Conservation (phyloP, 1,139 yeast genomes). For the Candida sp. region DNA sequence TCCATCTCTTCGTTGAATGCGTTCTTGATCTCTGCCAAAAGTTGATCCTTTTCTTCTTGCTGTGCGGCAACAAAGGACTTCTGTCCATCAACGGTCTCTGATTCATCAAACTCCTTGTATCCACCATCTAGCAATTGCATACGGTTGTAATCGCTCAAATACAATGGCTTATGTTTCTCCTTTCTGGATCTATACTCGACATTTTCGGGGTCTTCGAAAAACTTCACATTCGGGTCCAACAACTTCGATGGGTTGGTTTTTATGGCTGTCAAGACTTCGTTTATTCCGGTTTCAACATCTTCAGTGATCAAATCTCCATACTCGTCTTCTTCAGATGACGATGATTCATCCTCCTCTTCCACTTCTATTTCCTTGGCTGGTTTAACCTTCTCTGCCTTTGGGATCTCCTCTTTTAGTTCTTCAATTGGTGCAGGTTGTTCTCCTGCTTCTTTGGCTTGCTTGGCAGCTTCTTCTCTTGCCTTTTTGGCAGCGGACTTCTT, state of each 20-base stretch:
- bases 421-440: conserved; percentile 59
- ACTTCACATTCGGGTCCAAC: conserved; percentile 67
- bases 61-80: conserved; percentile 76
- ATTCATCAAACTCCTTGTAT: conserved; percentile 55
- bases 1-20: conserved; percentile 58
- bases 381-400: conserved; percentile 7
- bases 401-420: conserved; percentile 60
- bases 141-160: conserved; percentile 92
- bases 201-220: conserved; percentile 68
- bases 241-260: conserved; percentile 66
- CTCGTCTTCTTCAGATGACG: conserved; percentile 80
- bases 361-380: conserved; percentile 3
- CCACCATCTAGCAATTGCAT: conserved; percentile 72
- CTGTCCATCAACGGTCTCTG: conserved; percentile 57
- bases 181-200: conserved; percentile 23
- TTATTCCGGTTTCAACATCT: conserved; percentile 82
- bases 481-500: conserved; percentile 88
- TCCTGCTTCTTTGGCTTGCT: background rate
- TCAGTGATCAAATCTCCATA: conserved; percentile 87
- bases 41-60: conserved; percentile 71
- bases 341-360: conserved; percentile 10
- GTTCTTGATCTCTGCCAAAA: conserved; percentile 75
- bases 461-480: conserved; percentile 60
- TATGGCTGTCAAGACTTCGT: conserved; percentile 72
- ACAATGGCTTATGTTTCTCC: conserved; percentile 70